Evolutionary conservation across 2,329 filamentous ascomycete species (phyloP), one percentile per base, ranked within the genome.

Genomic region (Aspergillus arachidicola): DNA sequence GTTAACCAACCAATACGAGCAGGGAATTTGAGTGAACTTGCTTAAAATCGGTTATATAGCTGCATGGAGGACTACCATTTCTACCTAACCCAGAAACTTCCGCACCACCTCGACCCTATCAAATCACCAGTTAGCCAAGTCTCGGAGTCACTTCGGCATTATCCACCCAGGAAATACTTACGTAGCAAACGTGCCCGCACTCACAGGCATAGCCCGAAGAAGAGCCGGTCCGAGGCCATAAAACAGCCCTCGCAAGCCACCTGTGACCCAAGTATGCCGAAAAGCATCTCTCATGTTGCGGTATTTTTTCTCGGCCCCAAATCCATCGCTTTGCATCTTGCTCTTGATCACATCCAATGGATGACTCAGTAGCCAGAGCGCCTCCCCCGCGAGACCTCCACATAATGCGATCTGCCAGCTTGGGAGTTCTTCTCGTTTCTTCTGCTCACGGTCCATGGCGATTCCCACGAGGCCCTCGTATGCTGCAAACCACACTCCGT

Each of bases 281-380:
- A 97, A 94, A 80, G 91, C 94, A 79, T 94, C 90, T 59, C 89
- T 85, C 93, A 96, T 96, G 51, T 82, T 89, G 74, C 81, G 85
- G 80, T 91, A 97, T 74, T 83, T 84, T 81, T 88, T 87, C 63
- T 85, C 80, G 2, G 68, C 74, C 0, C 91, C 92, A 74, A 96
- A 94, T 0, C 91, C 93, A 80, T 97, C 94, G 59, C 89, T 96
- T 86, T 98, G 94, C 94, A 97, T 97, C 86, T 96, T 97, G 80
- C 92, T 96, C 90, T 98, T 97, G 79, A 97, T 80, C 26, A 97
- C 93, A 80, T 98, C 94, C 66, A 97, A 90, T 21, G 94, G 94
- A 80, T 98, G 97, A 74, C 91, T 96, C 21, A 85, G 85, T 58
- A 97, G 82, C 94, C 94, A 98, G 61, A 98, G 85, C 60, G 89